These are phyloP conservation scores for Rhodosporidiobolus sp. DNA, from an alignment of 768 basidiomycete genomes.

Conservation along the genomic window DNA sequence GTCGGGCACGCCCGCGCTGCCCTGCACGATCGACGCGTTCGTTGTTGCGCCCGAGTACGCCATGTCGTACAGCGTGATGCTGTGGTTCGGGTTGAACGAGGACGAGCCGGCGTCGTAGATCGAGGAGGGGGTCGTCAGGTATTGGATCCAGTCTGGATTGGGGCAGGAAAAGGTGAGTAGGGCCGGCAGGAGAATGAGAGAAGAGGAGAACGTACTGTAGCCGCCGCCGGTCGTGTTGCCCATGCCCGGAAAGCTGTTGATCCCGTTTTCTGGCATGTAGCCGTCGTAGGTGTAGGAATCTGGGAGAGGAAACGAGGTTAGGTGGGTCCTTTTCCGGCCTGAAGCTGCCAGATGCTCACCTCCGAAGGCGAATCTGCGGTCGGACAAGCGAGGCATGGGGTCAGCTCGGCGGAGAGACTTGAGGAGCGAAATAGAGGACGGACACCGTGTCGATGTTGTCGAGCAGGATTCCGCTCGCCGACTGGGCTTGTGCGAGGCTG, in stretches of 20 bases:
- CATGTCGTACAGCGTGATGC: conserved; percentile 15
- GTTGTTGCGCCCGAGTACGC: conserved; percentile 12
- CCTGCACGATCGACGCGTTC: background rate
- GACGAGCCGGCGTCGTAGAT: background rate
- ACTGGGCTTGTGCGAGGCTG: background rate
- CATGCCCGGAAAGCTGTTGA: conserved; percentile 1
- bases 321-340: background rate
- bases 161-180: background rate
- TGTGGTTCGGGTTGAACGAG: background rate
- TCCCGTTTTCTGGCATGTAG: background rate
- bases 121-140: conserved; percentile 7
- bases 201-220: conserved; percentile 1
- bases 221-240: conserved; percentile 11
- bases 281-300: conserved; percentile 16
- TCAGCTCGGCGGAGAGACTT: background rate
- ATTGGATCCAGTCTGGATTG: conserved; percentile 29
- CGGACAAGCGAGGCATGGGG: background rate
- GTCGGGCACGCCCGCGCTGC: background rate
- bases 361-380: conserved; percentile 22
- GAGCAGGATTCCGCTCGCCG: background rate
- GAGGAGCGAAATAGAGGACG: background rate
- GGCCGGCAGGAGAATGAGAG: background rate
- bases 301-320: background rate
- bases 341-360: background rate
- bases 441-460: conserved; percentile 18